Base-by-base conservation (phyloP, 192 early-diverging fungal genomes). In the Coemansia sp. region DNA sequence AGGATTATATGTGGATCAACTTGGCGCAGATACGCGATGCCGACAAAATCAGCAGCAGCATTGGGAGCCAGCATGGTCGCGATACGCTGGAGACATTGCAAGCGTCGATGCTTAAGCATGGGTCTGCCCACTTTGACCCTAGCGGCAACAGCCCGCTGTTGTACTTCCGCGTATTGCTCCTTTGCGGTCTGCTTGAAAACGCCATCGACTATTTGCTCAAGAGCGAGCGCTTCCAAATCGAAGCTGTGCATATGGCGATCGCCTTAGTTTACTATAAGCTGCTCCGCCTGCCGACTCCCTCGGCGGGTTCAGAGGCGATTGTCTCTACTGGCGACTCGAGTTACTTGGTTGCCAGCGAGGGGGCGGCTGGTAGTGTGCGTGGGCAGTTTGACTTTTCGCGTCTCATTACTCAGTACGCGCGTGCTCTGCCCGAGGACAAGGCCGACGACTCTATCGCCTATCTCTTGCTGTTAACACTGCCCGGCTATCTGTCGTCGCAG, bases 1-100 rank as follows among this genome's bases (percentile, higher is more conserved):
- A 99, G 74, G 97, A 99, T 67, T 98, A 94, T 75, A 71, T 98
- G 43, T 99, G 98, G 98, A 66, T 95, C 8, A 90, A 85, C 78
- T 85, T 97, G 43, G 88, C 88, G 71, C 85, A 95, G 36, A 76
- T 93, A 18, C 73, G 80, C 52, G 89, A 84, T 38, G 77, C 73
- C 27, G 72, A 80, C 5, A 72, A 86, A 49, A 93, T 94, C 55
- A 76, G 49, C 12, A 76, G 49, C 12, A 86, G 88, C 4, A 52
- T 60, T 22, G 47, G 66, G 5, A 65, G 65, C 27, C 69, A 66
- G 18, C 66, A 66, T 40, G 13, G 12, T 5, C 67, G 70, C 40
- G 65, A 41, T 34, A 77, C 76, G 16, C 84, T 97, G 20, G 74
- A 78, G 0, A 89, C 93, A 52, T 80, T 97, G 61, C 91, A 93